These are phyloP conservation scores for Epichloe aotearoae DNA, from an alignment of 2,329 filamentous ascomycete genomes.

Conservation along the genomic window DNA sequence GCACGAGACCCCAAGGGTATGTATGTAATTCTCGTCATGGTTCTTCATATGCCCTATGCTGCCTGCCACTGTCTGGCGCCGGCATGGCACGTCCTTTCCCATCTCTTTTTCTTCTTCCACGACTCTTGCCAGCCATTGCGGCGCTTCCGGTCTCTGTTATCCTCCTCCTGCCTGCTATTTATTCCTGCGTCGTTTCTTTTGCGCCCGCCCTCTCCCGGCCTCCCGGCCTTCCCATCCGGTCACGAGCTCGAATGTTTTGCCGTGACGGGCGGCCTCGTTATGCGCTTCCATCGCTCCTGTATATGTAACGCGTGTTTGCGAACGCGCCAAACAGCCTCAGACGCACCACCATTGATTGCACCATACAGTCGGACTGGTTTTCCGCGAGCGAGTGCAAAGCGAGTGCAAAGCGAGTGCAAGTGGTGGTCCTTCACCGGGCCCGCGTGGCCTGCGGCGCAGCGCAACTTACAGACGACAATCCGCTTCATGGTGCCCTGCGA, in stretches of 20 bases:
- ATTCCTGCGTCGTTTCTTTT: background rate
- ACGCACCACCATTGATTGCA: background rate
- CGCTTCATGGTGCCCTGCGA: background rate
- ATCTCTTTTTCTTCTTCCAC: background rate
- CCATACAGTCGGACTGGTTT: background rate
- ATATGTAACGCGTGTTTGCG: background rate
- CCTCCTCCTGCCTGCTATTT: background rate
- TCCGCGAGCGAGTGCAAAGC: conserved; percentile 5
- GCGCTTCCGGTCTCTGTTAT: background rate
- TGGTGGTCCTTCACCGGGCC: conserved; percentile 1
- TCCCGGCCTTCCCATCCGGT: background rate
- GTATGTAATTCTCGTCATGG: background rate
- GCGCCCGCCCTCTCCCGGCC: background rate
- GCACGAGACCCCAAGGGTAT: conserved; percentile 3
- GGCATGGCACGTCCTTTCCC: background rate
- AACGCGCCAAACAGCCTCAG: background rate
- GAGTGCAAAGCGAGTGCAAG: conserved; percentile 7
- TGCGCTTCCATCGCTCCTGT: background rate
- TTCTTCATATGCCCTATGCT: background rate
- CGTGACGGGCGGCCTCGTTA: background rate
- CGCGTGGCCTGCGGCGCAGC: background rate
- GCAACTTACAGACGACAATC: background rate
- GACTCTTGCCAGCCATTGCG: background rate
- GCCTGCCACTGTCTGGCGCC: background rate
- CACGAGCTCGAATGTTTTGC: background rate